Percentiles rank a stretch among this genome's conserved stretches.
These are phyloP conservation scores for Castanea mollissima DNA, from an alignment of 306 rosid genomes.

Conservation along the genomic window DNA sequence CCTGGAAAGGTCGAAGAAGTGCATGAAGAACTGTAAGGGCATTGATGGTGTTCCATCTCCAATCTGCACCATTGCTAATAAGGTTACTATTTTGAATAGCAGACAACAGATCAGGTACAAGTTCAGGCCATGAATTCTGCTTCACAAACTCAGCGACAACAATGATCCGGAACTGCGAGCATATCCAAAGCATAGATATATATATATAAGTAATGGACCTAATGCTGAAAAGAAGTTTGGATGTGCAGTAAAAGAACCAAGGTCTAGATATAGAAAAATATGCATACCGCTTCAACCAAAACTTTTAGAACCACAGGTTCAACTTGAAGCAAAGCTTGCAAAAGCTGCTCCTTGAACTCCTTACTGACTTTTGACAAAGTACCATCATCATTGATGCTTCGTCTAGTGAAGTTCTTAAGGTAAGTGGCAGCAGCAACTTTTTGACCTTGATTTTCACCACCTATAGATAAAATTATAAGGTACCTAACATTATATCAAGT, in stretches of 20 bases:
- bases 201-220: not conserved
- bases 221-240: not conserved
- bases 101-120: constrained; percentile 59
- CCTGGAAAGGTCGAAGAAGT: constrained; percentile 86
- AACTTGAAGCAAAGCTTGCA: constrained; percentile 66
- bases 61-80: constrained; percentile 27
- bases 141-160: constrained; percentile 65
- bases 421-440: constrained; percentile 74
- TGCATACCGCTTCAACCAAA: constrained; percentile 69
- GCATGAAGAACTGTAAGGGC: constrained; percentile 67
- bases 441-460: constrained; percentile 60
- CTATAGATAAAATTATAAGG: constrained; percentile 24
- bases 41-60: constrained; percentile 58
- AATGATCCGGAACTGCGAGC: constrained; percentile 60
- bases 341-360: constrained; percentile 74
- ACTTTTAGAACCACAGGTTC: constrained; percentile 60
- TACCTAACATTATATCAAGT: not conserved
- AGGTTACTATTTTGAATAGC: constrained; percentile 73
- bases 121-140: constrained; percentile 68
- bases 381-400: constrained; percentile 41
- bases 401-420: constrained; percentile 70
- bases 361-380: constrained; percentile 52
- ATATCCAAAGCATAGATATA: not conserved
- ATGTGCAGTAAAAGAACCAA: not conserved
- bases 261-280: not conserved